A percentile compares a stretch with the other conserved stretches of the same genome.
phyloP scores from a whole-genome alignment of 169 alveolate species.

The Plasmodium knowlesi region DNA sequence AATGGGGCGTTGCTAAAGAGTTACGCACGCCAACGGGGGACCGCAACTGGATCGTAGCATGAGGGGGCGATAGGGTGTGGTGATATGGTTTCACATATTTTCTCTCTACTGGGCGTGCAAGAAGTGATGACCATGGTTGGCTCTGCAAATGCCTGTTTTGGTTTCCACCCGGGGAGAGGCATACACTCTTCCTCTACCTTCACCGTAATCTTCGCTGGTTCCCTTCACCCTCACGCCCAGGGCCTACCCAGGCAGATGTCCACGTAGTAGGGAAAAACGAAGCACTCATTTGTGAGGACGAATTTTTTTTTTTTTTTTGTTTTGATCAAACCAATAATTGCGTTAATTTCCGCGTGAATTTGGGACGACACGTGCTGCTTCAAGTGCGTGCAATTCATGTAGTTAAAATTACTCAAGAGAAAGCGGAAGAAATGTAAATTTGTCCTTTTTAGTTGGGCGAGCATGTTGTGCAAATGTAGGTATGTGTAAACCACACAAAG shows the following conservation, averaged over 20 bases:
- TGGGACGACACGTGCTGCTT: constrained; percentile 29
- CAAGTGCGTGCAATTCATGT: constrained; percentile 20
- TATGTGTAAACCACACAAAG: constrained; percentile 41
- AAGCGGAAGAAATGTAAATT: constrained; percentile 9
- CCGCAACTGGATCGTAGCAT: not conserved
- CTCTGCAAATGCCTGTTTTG: not conserved
- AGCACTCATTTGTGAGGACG: constrained; percentile 49
- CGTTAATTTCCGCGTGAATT: constrained; percentile 28
- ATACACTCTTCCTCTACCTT: not conserved
- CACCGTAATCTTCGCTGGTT: not conserved
- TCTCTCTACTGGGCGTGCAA: not conserved
- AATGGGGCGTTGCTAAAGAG: not conserved
- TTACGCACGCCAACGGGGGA: not conserved
- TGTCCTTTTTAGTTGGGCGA: not conserved
- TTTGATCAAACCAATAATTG: not conserved
- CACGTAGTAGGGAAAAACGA: constrained; percentile 41
- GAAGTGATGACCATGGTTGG: not conserved
- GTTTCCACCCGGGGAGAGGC: not conserved
- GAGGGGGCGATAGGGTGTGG: not conserved
- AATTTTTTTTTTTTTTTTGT: not conserved
- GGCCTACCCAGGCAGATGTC: constrained; percentile 14
- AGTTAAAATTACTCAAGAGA: constrained; percentile 18
- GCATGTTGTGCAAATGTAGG: constrained; percentile 21
- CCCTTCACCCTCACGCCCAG: not conserved
- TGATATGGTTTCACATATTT: not conserved